A percentile compares a stretch with the other conserved stretches of the same genome.
phyloP scores from a whole-genome alignment of 805 yeast genomes.

The Lachancea thermotolerans region DNA sequence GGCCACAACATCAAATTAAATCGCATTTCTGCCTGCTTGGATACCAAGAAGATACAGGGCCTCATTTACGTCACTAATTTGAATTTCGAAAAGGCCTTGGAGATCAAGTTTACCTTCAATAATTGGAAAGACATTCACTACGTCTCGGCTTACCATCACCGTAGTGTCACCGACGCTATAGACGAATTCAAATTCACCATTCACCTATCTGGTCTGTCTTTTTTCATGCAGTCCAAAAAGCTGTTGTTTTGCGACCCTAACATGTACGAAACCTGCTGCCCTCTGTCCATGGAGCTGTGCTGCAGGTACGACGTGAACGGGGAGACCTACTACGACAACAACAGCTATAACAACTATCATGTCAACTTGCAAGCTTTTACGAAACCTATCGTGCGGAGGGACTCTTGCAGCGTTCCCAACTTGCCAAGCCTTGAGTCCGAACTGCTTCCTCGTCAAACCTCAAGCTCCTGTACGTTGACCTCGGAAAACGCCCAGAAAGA shows the following conservation, averaged over 20 bases:
- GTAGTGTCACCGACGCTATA: slow-evolving; percentile 19
- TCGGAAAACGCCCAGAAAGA: neutral
- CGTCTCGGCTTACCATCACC: slow-evolving; percentile 22
- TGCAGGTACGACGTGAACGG: slow-evolving; percentile 30
- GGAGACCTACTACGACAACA: slow-evolving; percentile 32
- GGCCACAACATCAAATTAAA: slow-evolving; percentile 23
- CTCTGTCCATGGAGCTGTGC: slow-evolving; percentile 25
- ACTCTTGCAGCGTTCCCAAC: neutral
- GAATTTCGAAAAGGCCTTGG: slow-evolving; percentile 29
- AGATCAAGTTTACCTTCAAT: slow-evolving; percentile 30
- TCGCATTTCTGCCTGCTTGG: slow-evolving; percentile 10
- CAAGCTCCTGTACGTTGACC: neutral
- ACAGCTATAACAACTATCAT: slow-evolving; percentile 30
- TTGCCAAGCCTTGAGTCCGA: neutral
- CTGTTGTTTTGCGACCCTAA: slow-evolving; percentile 14
- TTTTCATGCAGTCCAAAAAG: slow-evolving; percentile 21
- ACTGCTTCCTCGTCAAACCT: neutral
- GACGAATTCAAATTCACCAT: slow-evolving; percentile 30
- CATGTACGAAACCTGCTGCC: slow-evolving; percentile 10
- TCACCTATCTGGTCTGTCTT: slow-evolving; percentile 24
- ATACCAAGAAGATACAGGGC: slow-evolving; percentile 21
- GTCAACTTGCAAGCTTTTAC: slow-evolving; percentile 16
- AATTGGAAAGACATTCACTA: slow-evolving; percentile 30
- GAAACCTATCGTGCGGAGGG: slow-evolving; percentile 2
- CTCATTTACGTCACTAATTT: slow-evolving; percentile 27